Evolutionary conservation across 148 eudicot species (phyloP).

Genomic region (Vaccinium corymbosum): DNA sequence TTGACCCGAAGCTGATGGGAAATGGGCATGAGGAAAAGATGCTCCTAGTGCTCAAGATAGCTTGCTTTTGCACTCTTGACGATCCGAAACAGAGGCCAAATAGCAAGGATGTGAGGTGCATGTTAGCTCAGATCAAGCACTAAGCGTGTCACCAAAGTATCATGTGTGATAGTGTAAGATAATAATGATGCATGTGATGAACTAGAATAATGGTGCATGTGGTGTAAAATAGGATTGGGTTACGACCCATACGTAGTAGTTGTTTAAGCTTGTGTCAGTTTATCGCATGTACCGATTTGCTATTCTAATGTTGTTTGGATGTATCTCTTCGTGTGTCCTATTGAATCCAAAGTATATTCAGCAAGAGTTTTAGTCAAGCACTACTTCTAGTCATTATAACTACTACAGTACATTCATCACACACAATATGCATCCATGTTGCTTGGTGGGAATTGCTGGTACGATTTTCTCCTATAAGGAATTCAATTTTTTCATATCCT

Average conservation of each 20-base stretch:
- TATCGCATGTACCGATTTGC: not conserved
- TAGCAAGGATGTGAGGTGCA: constrained; percentile 70
- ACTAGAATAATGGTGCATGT: too few relatives aligned
- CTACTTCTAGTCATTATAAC: not conserved
- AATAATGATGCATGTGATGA: constrained; percentile 14
- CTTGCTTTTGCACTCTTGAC: constrained; percentile 77
- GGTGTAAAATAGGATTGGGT: not conserved
- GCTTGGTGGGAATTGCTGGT: not conserved
- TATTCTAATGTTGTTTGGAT: not conserved
- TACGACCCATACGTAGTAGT: not conserved
- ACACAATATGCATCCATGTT: not conserved
- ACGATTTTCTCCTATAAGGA: not conserved
- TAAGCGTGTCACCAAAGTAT: not conserved
- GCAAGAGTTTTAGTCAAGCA: not conserved
- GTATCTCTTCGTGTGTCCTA: not conserved
- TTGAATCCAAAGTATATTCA: not conserved
- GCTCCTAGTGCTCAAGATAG: constrained; percentile 84
- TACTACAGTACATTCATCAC: not conserved
- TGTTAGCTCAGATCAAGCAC: constrained; percentile 76
- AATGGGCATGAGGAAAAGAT: constrained; percentile 85
- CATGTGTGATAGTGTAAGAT: not conserved
- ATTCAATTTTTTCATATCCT: not conserved
- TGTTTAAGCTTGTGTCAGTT: not conserved
- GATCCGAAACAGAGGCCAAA: constrained; percentile 90
- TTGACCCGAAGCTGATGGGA: constrained; percentile 58